Evolutionary conservation across 441 rosid genomes (phyloP).

Genomic region (Cnidoscolus chayamansa): DNA sequence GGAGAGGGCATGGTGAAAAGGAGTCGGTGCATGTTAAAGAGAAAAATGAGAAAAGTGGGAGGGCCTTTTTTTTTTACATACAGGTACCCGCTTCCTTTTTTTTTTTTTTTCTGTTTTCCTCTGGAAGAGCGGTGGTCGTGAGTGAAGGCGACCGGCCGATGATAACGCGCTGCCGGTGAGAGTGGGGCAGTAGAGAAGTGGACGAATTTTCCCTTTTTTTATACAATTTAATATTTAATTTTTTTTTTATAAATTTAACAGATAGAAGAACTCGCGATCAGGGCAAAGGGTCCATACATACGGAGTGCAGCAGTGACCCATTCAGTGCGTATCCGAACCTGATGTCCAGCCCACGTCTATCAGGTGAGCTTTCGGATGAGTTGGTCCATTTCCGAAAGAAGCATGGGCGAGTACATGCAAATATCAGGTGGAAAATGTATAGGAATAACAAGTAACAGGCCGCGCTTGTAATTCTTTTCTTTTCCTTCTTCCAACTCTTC

Average conservation of each 20-base stretch:
- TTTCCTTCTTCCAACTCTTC: slow-evolving; percentile 61
- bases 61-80: neutral
- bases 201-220: neutral
- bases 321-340: slow-evolving; percentile 81
- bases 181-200: neutral
- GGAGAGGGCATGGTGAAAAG: slow-evolving; percentile 45
- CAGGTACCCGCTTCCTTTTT: neutral
- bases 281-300: slow-evolving; percentile 82
- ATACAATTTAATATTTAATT: neutral
- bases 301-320: slow-evolving; percentile 77
- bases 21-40: slow-evolving; percentile 46
- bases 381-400: slow-evolving; percentile 88
- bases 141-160: neutral
- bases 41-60: neutral
- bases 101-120: neutral
- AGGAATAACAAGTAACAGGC: slow-evolving; percentile 70
- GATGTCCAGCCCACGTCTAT: slow-evolving; percentile 97
- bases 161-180: neutral
- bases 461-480: slow-evolving; percentile 46
- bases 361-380: slow-evolving; percentile 68
- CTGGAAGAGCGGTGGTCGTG: neutral
- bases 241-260: neutral
- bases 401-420: slow-evolving; percentile 98
- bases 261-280: slow-evolving; percentile 63
- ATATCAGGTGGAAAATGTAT: slow-evolving; percentile 88